These are phyloP conservation scores for Gastrolobium bilobum DNA, from an alignment of 306 rosid genomes.

Conservation along the genomic window DNA sequence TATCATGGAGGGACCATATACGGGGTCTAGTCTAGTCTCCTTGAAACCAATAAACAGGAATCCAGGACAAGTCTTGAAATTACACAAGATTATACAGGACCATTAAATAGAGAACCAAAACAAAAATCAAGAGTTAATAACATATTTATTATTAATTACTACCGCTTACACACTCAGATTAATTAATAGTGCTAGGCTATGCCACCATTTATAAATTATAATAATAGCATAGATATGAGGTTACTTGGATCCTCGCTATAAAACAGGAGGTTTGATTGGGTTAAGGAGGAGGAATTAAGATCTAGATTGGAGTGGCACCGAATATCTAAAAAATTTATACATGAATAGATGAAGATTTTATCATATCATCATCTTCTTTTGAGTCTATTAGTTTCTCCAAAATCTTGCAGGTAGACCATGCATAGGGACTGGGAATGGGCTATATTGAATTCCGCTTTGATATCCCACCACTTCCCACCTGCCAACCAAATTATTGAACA, in stretches of 20 bases:
- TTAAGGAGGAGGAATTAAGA: conserved; percentile 33
- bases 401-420: conserved; percentile 87
- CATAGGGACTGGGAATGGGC: conserved; percentile 91
- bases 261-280: conserved; percentile 52
- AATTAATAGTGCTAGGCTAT: conserved; percentile 8
- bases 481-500: conserved; percentile 50
- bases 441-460: conserved; percentile 73
- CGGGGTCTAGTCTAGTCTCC: not conserved
- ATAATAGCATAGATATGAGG: conserved; percentile 11
- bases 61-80: not conserved
- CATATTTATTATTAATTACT: conserved; percentile 3
- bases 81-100: conserved; percentile 2
- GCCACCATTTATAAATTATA: conserved; percentile 44
- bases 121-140: conserved; percentile 4
- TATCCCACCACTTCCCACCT: conserved; percentile 88
- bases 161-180: not conserved
- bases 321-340: conserved; percentile 20
- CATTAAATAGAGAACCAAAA: not conserved
- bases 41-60: conserved; percentile 4
- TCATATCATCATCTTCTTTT: conserved; percentile 22
- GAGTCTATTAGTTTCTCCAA: conserved; percentile 62
- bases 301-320: conserved; percentile 46
- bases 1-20: conserved; percentile 17
- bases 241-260: conserved; percentile 48
- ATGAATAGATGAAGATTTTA: conserved; percentile 39